Conservation (phyloP, 31 red algal genomes). For the Asparagopsis taxiformis region DNA sequence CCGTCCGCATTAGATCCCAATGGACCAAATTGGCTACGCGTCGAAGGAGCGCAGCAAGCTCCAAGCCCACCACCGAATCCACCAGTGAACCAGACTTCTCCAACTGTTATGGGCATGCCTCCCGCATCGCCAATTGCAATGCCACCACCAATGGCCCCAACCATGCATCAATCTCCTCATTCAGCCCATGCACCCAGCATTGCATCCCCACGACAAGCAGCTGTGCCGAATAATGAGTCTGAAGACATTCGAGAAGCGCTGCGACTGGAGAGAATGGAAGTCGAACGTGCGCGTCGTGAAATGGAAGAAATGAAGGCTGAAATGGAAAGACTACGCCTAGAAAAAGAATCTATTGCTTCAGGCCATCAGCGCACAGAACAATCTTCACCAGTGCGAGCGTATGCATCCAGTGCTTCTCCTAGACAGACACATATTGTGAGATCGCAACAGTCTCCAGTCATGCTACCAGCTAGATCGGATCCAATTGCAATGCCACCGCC, state of each 20-base stretch:
- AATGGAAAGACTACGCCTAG: conserved; percentile 59
- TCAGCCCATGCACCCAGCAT: neutral
- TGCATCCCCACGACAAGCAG: neutral
- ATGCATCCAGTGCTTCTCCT: no score
- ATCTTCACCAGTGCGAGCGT: no score
- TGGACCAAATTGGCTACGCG: conserved; percentile 72
- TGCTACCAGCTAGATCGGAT: no score
- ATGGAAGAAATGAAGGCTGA: conserved; percentile 60
- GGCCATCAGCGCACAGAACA: no score
- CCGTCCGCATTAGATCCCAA: conserved; percentile 51
- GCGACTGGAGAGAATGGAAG: conserved; percentile 36
- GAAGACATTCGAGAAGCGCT: conserved; percentile 48
- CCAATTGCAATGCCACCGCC: no score
- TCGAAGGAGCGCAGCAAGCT: conserved; percentile 59
- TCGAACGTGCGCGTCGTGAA: conserved; percentile 54
- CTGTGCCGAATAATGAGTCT: neutral
- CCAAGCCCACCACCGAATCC: conserved; percentile 1
- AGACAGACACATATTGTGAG: no score
- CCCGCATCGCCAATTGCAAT: conserved; percentile 6
- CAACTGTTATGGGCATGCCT: neutral
- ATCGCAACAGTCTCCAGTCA: no score
- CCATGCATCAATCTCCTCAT: neutral
- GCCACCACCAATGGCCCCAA: conserved; percentile 15
- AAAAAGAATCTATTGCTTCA: conserved; percentile 47
- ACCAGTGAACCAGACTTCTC: neutral